Conservation (phyloP, 345 rosid genomes). For the Boechera divaricarpa region DNA sequence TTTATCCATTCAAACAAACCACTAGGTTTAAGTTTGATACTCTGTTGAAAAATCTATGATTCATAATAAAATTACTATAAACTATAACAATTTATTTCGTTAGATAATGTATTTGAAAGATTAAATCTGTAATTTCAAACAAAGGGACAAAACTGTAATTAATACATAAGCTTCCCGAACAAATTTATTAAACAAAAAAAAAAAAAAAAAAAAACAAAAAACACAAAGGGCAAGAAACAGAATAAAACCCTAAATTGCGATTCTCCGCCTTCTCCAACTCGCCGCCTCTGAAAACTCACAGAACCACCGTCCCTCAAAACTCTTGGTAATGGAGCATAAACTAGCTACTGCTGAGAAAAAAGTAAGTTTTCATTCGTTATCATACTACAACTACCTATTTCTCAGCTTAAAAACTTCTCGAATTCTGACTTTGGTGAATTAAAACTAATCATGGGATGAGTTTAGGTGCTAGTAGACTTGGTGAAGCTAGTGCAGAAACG, state of each 20-base stretch:
- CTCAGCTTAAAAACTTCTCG: not conserved
- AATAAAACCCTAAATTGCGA: constrained; percentile 36
- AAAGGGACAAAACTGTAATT: constrained; percentile 25
- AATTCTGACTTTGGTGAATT: not conserved
- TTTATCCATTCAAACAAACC: not conserved
- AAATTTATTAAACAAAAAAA: not conserved
- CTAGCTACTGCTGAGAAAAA: constrained; percentile 48
- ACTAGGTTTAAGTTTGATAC: too few species aligned
- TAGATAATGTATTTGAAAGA: not conserved
- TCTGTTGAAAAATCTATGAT: not conserved
- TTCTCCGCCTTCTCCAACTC: constrained; percentile 5
- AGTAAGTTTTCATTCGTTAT: constrained; percentile 28
- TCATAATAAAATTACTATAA: not conserved
- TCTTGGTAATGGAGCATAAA: constrained; percentile 49
- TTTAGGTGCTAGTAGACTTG: constrained; percentile 67
- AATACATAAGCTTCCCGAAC: not conserved
- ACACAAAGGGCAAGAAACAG: not conserved
- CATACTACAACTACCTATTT: not conserved
- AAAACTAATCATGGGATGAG: not conserved
- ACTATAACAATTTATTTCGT: not conserved
- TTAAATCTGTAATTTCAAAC: not conserved
- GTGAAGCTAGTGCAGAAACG: constrained; percentile 71
- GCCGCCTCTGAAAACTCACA: constrained; percentile 36
- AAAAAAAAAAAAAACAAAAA: not conserved
- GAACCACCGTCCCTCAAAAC: constrained; percentile 19